These are phyloP conservation scores for Cystobasidium ongulense DNA, from an alignment of 768 basidiomycete genomes.

Conservation along the genomic window DNA sequence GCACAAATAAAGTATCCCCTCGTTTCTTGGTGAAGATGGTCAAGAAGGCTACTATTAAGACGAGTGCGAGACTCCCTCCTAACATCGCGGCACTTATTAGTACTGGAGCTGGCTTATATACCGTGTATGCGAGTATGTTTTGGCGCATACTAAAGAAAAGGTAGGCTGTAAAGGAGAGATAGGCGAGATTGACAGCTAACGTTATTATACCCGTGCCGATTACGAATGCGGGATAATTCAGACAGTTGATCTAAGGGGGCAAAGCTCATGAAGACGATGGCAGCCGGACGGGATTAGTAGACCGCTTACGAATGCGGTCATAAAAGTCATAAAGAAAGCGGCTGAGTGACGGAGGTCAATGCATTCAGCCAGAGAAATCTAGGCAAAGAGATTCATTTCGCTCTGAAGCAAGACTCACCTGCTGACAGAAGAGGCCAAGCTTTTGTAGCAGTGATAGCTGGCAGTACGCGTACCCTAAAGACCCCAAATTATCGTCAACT, in stretches of 20 bases:
- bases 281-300: background rate
- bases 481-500: background rate
- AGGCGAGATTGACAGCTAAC: background rate
- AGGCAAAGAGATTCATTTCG: background rate
- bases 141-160: background rate
- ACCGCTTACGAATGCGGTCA: conserved; percentile 17
- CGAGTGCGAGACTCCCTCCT: background rate
- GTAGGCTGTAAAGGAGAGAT: background rate
- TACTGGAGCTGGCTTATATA: background rate
- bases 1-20: background rate
- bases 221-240: background rate
- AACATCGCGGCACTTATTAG: background rate
- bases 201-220: background rate
- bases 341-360: too few species aligned
- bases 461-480: background rate
- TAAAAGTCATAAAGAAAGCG: conserved; percentile 18
- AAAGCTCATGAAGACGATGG: background rate
- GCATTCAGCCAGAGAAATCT: too few species aligned
- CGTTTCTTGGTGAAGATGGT: background rate
- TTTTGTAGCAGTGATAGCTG: background rate
- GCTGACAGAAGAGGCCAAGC: conserved; percentile 12
- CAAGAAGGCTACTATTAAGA: background rate
- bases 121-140: background rate
- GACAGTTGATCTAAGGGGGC: background rate
- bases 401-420: background rate